Percentiles rank a stretch among this genome's conserved stretches.
phyloP scores from a whole-genome alignment of 2,329 filamentous ascomycete species.

The Cladosporium sp. region DNA sequence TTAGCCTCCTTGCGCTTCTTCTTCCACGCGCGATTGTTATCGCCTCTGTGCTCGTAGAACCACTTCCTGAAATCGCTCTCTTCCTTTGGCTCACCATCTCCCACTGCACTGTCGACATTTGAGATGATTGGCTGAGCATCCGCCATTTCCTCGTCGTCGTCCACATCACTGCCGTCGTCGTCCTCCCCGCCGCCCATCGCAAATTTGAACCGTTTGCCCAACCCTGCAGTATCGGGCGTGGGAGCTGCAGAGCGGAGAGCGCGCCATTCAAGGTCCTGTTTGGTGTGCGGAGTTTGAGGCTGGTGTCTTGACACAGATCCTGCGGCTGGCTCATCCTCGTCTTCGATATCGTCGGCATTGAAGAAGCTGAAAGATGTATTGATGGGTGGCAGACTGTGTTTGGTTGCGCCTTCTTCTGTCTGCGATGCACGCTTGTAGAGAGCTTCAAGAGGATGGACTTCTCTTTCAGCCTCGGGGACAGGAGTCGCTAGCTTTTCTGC shows the following conservation, averaged over 20 bases:
- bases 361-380: conserved; percentile 78
- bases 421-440: conserved; percentile 72
- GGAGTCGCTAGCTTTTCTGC: not conserved
- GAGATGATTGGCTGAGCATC: not conserved
- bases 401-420: conserved; percentile 34
- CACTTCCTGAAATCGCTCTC: conserved; percentile 59
- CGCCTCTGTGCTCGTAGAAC: conserved; percentile 53
- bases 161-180: conserved; percentile 41
- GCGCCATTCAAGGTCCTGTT: conserved; percentile 71
- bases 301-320: conserved; percentile 8
- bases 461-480: conserved; percentile 14
- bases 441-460: conserved; percentile 82
- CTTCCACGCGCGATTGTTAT: conserved; percentile 48
- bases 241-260: conserved; percentile 83
- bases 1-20: conserved; percentile 55
- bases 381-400: conserved; percentile 37
- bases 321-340: conserved; percentile 29
- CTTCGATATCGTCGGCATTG: conserved; percentile 39
- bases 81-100: conserved; percentile 23
- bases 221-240: conserved; percentile 87
- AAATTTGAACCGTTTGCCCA: conserved; percentile 60
- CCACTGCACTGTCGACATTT: conserved; percentile 1
- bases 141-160: conserved; percentile 21
- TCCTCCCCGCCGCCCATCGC: conserved; percentile 41
- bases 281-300: conserved; percentile 80